A percentile compares a stretch with the other conserved stretches of the same genome.
These are phyloP conservation scores for Cinchona pubescens DNA, from an alignment of 257 asterid species.

Conservation along the genomic window DNA sequence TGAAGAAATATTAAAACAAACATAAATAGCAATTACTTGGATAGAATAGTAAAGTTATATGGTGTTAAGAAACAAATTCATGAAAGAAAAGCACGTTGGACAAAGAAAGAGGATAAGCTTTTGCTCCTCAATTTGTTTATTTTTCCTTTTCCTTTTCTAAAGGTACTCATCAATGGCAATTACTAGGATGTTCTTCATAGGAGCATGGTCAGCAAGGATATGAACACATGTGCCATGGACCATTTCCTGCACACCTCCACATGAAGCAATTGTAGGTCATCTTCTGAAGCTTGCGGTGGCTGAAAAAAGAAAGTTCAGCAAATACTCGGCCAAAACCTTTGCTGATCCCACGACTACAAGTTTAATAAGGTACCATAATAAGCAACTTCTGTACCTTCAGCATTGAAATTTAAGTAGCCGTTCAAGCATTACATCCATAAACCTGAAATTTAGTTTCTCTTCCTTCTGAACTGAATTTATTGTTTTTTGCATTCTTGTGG, in stretches of 20 bases:
- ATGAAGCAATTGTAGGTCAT: neutral
- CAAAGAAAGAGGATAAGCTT: neutral
- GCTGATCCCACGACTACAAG: neutral
- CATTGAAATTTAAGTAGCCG: neutral
- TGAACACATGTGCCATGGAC: neutral
- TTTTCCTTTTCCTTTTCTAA: neutral
- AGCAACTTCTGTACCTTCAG: neutral
- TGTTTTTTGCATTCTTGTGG: too few relatives aligned
- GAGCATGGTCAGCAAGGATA: neutral
- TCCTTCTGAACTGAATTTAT: too few relatives aligned
- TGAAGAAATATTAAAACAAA: neutral
- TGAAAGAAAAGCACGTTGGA: neutral
- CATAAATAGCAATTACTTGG: neutral
- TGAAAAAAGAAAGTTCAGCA: neutral
- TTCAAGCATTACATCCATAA: neutral
- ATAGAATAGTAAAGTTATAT: too few relatives aligned
- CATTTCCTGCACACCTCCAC: neutral
- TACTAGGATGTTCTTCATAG: neutral
- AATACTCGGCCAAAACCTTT: constrained; percentile 5
- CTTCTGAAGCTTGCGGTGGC: neutral
- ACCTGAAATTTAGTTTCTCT: neutral
- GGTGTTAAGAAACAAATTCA: neutral
- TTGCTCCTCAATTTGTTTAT: neutral
- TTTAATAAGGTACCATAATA: constrained; percentile 7
- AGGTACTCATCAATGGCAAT: constrained; percentile 4